phyloP scores from a whole-genome alignment of 805 yeast genomes.

The Blastobotrys attinorum region DNA sequence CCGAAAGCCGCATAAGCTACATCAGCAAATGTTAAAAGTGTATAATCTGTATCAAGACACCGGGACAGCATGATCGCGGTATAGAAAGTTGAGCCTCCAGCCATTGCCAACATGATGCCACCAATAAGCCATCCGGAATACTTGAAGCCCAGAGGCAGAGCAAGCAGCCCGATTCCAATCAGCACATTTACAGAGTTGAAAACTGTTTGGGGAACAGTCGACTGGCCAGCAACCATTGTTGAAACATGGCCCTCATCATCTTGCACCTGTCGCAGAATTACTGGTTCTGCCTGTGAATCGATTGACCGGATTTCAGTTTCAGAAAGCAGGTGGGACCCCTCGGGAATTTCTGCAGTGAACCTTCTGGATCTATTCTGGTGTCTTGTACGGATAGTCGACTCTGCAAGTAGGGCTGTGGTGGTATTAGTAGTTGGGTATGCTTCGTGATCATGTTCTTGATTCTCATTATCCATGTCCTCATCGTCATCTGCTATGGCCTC shows the following conservation, averaged over 20 bases:
- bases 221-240: constrained; percentile 71
- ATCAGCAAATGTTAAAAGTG: constrained; percentile 82
- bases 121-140: constrained; percentile 62
- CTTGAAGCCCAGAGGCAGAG: constrained; percentile 56
- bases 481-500: constrained; percentile 7
- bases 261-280: constrained; percentile 56
- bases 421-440: too few species aligned
- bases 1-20: constrained; percentile 84
- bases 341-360: constrained; percentile 9
- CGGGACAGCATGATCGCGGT: constrained; percentile 67
- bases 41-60: constrained; percentile 72
- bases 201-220: constrained; percentile 65
- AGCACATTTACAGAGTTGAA: constrained; percentile 60
- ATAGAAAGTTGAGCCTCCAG: constrained; percentile 66
- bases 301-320: constrained; percentile 18
- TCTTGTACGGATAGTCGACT: neutral
- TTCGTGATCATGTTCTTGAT: too few species aligned
- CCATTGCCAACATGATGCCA: constrained; percentile 42
- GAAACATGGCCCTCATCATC: constrained; percentile 61
- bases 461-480: constrained; percentile 2
- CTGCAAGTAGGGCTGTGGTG: neutral
- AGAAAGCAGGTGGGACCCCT: constrained; percentile 14
- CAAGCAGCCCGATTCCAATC: constrained; percentile 61
- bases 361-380: constrained; percentile 1
- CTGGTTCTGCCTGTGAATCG: constrained; percentile 40